Evolutionary conservation across 2,329 filamentous ascomycete species (phyloP), one percentile per base, ranked within the genome.

Genomic region (Colletotrichum caudatum): DNA sequence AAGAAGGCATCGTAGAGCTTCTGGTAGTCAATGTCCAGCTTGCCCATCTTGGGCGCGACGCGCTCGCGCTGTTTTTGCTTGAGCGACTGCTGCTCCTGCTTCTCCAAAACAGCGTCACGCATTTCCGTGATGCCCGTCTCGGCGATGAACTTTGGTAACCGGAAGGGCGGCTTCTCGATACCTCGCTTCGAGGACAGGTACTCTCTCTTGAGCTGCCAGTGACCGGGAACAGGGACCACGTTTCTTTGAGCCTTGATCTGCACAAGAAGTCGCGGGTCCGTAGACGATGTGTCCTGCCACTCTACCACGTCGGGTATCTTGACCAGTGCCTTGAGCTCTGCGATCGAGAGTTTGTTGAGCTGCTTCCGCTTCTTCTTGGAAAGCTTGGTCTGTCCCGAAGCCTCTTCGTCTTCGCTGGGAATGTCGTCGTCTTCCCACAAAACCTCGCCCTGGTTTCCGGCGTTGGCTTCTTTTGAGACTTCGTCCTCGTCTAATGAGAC

Each of bases 1-100:
- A 99, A 99, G 85, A 99, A 99, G 5, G 96, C 96, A 80, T 98
- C 96, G 83, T 98, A 98, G 66, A 98, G 90, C 81, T 96, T 98
- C 79, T 97, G 94, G 81, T 99, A 99, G 82, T 99, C 96, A 76
- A 99, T 98, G 80, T 99, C 96, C 62, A 99, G 87, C 81, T 96
- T 97, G 73, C 96, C 96, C 89, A 98, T 96, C 83, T 98, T 98
- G 37, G 94, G 94, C 74, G 94, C 92, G 16, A 99, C 96, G 57
- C 96, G 89, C 82, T 98, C 96, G 60, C 96, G 90, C 83, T 98
- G 95, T 81, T 97, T 98, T 81, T 98, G 95, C 83, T 98, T 98
- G 76, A 99, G 85, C 1, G 90, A 92, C 76, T 96, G 93, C 78
- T 97, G 92, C 63, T 95, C 94, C 80, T 98, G 94, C 81, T 99